Evolutionary conservation across 176 grass and related monocot species (phyloP), one percentile per base, ranked within the genome.

Genomic region (Aegilops tauschii): DNA sequence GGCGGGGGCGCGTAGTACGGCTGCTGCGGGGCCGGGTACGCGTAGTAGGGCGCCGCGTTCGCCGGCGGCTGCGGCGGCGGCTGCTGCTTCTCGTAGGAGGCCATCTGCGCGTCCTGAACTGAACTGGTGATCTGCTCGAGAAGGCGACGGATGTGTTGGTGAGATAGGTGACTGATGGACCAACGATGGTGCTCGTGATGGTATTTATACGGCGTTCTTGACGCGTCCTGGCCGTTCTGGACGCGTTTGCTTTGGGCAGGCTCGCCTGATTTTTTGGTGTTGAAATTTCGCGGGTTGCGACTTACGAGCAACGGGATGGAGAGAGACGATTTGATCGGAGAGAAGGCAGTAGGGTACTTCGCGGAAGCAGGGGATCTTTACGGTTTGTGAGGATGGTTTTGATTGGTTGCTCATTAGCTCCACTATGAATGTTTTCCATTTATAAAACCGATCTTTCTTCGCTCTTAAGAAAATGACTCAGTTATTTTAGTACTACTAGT

Each of bases 21-120:
- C 73, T 77, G 86, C 23, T 6, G 94, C 40, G 85, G 90, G 3
- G 89, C 63, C n/a, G 88, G 18, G 5, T 83, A 86, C 42, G 92
- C 92, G 73, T 94, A 97, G 84, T 94, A 92, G 35, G 69, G 69
- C 27, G 61, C 86, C 21, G 82, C 74, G 82, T 87, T 89, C 35
- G 74, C 45, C 1, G 86, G 28, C 2, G 73, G 86, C 3, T 76
- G 34, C 73, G 87, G 83, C 12, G 67, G 88, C 9, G 79, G 34
- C 77, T 87, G 83, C 72, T 85, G 81, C 89, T 87, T 83, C 73
- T 79, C 73, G 80, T 87, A 90, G 56, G 50, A 18, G 3, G 90
- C 83, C 85, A 87, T 88, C 71, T 36, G 45, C 28, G 73, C 5
- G 16, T 68, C 18, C 56, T 59, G 18, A 0, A 9, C 56, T 59